Percentiles rank a stretch among this genome's conserved stretches.
phyloP scores from a whole-genome alignment of 345 rosid genomes.

The Bruguiera sexangula region DNA sequence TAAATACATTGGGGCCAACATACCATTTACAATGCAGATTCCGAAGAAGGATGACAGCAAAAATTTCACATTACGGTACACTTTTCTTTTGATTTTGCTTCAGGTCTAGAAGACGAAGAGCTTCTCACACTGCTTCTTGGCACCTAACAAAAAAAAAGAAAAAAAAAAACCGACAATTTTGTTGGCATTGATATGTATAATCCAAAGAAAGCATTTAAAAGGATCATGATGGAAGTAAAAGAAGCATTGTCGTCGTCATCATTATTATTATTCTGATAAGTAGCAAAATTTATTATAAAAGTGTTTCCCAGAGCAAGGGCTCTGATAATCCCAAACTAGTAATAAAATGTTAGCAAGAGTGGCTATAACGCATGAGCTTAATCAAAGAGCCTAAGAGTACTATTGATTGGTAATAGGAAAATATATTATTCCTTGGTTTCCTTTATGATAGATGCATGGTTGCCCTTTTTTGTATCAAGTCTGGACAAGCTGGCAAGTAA shows the following conservation, averaged over 20 bases:
- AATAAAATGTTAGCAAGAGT: too few relatives aligned
- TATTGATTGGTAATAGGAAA: too few relatives aligned
- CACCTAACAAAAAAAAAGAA: conserved; percentile 32
- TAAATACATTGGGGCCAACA: conserved; percentile 15
- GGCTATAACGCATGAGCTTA: too few relatives aligned
- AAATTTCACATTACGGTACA: conserved; percentile 65
- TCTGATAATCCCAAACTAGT: too few relatives aligned
- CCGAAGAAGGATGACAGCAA: conserved; percentile 1
- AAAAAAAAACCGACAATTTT: neutral
- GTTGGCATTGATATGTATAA: neutral
- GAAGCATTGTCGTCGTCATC: too few relatives aligned
- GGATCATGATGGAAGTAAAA: too few relatives aligned
- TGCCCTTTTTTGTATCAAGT: conserved; percentile 23
- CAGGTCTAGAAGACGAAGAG: conserved; percentile 46
- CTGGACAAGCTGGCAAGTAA: conserved; percentile 37
- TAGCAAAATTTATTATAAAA: too few relatives aligned
- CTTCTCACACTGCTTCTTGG: conserved; percentile 51
- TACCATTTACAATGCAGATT: conserved; percentile 35
- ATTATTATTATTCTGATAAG: too few relatives aligned
- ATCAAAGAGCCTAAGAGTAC: too few relatives aligned
- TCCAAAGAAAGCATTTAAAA: neutral
- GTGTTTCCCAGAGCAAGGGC: too few relatives aligned
- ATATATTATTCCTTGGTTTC: too few relatives aligned
- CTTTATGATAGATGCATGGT: too few relatives aligned
- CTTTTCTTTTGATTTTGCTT: conserved; percentile 65